Evolutionary conservation across 2,329 filamentous ascomycete species (phyloP).

Genomic region (Hypoxylon sp.): DNA sequence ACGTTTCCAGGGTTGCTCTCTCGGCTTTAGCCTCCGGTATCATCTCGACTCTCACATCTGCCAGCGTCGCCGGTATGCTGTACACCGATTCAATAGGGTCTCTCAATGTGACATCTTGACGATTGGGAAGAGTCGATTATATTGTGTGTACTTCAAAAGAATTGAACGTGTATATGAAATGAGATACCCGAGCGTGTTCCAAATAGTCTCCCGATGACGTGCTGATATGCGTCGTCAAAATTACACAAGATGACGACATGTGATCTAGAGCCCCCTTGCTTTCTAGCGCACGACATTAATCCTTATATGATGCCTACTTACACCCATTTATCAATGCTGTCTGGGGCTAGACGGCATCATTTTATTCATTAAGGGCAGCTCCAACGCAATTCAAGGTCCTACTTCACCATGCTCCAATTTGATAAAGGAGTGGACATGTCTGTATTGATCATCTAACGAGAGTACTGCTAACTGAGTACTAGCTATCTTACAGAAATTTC

Average conservation of each 20-base stretch:
- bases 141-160: neutral
- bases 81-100: constrained; percentile 46
- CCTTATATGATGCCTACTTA: no score
- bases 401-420: neutral
- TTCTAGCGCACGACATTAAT: neutral
- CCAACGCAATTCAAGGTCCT: no score
- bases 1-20: constrained; percentile 81
- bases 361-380: no score
- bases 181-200: constrained; percentile 2
- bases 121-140: neutral
- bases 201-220: neutral
- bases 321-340: no score
- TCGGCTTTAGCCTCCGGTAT: constrained; percentile 85
- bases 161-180: constrained; percentile 24
- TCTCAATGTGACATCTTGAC: constrained; percentile 3
- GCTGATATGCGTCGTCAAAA: constrained; percentile 3
- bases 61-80: constrained; percentile 82
- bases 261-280: neutral
- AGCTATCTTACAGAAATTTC: neutral
- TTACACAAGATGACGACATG: constrained; percentile 12
- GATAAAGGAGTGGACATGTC: neutral
- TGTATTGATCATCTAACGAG: constrained; percentile 6
- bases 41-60: constrained; percentile 83
- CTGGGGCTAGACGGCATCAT: no score
- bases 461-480: constrained; percentile 2